phyloP scores from a whole-genome alignment of 306 rosid genomes.

The Amphicarpaea edgeworthii region DNA sequence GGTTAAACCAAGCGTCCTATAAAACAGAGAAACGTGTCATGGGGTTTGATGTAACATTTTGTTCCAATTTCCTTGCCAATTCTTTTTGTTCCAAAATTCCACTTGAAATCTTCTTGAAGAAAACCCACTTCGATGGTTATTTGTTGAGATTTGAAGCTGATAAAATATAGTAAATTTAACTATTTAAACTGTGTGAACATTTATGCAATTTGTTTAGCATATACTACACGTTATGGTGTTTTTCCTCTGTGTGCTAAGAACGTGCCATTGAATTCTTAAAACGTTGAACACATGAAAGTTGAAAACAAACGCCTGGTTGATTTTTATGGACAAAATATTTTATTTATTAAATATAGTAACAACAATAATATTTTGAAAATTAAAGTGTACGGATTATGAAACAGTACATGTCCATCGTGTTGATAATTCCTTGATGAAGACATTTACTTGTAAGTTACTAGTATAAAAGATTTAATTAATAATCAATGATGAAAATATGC shows the following conservation, averaged over 20 bases:
- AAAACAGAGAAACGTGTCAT: background rate
- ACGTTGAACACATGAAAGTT: background rate
- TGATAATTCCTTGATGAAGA: conserved; percentile 12
- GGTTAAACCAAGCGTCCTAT: conserved; percentile 14
- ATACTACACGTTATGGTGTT: background rate
- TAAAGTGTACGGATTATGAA: background rate
- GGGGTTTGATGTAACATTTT: background rate
- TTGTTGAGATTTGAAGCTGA: background rate
- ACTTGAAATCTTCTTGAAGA: background rate
- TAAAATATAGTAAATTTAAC: background rate
- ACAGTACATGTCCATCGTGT: background rate
- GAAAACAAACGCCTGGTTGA: conserved; percentile 7
- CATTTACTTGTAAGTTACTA: background rate
- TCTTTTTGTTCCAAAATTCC: background rate
- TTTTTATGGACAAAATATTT: background rate
- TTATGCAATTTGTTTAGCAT: background rate
- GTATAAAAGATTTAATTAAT: background rate
- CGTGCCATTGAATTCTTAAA: background rate
- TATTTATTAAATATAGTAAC: background rate
- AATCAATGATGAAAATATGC: background rate
- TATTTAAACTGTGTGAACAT: background rate
- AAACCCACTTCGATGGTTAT: background rate
- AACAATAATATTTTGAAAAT: background rate
- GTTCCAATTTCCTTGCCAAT: background rate
- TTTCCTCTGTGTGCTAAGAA: background rate